A percentile compares a stretch with the other conserved stretches of the same genome.
These are phyloP conservation scores for Salvia sclarea DNA, from an alignment of 305 asterid genomes.

Conservation along the genomic window DNA sequence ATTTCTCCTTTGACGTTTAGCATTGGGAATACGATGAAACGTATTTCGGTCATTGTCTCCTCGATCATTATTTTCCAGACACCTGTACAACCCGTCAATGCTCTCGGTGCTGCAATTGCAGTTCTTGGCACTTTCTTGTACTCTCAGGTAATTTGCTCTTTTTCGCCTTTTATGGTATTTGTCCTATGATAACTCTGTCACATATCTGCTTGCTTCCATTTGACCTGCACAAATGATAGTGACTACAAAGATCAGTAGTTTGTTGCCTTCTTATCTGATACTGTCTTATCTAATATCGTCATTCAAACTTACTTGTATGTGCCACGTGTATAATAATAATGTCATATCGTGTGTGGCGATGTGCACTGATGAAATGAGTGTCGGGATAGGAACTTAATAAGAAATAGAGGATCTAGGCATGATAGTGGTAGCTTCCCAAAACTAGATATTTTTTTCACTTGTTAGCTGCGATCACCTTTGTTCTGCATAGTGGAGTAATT, in stretches of 20 bases:
- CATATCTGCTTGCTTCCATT: background rate
- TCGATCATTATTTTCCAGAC: constrained; percentile 91
- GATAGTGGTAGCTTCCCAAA: background rate
- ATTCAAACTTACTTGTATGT: background rate
- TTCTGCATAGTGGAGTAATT: background rate
- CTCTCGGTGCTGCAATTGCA: constrained; percentile 96
- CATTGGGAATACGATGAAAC: constrained; percentile 95
- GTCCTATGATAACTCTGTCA: background rate
- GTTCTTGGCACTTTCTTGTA: constrained; percentile 89
- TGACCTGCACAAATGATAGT: constrained; percentile 9
- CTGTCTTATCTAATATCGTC: background rate
- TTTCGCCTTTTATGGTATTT: constrained; percentile 9
- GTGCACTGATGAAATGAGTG: background rate
- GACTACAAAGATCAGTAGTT: background rate
- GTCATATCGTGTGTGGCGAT: background rate
- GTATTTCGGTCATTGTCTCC: constrained; percentile 91
- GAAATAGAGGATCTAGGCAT: background rate
- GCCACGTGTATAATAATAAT: background rate
- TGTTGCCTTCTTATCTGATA: background rate
- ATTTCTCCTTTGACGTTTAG: constrained; percentile 96
- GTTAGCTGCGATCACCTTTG: background rate
- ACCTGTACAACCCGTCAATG: constrained; percentile 87
- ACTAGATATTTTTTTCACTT: no score
- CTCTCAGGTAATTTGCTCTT: constrained; percentile 68
- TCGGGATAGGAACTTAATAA: background rate